Evolutionary conservation across 345 rosid genomes (phyloP), one percentile per base, ranked within the genome.

Genomic region (Stellera chamaejasme): DNA sequence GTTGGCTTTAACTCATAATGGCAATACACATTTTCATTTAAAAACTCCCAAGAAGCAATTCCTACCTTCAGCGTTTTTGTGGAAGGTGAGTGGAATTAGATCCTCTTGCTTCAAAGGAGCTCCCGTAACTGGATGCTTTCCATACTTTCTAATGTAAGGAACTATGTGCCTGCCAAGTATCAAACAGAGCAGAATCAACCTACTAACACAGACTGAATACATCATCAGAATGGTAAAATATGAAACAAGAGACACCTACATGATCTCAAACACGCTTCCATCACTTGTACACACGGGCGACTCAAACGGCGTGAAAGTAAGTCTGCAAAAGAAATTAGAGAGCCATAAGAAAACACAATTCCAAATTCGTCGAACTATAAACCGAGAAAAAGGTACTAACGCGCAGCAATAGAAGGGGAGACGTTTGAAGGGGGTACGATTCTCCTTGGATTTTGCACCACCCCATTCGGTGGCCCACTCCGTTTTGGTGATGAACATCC

Each of bases 381-480:
- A 46, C 10, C n/a, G 23, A 13, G 10, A 36, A 44, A 48, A 47
- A 11, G 58, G 39, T 27, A 50, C 73, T 27, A 79, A 88, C 99
- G 96, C 91, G 99, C 97, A 93, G 81, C 96, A 89, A 55, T 87
- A 87, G 87, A 82, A 89, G 50, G 97, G 97, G 48, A 93, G 94
- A 63, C 94, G 88, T 66, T 87, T 87, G 88, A 86, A 93, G 54
- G 88, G 91, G 13, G 94, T 78, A 9, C 71, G 75, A 44, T 65
- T 61, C 58, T 87, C 91, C 73, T 79, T 93, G 52, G 89, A 78
- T 72, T 89, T 93, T 55, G 97, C 96, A 57, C 99, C 99, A 36
- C 99, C 96, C 97, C 97, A 93, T 60, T 93, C 97, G 27, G 96
- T 93, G 57, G 96, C 96, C 99, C 96, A 93, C 68, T 89, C 99